phyloP scores from a whole-genome alignment of 1,139 yeast species.

The Wickerhamiella infanticola region DNA sequence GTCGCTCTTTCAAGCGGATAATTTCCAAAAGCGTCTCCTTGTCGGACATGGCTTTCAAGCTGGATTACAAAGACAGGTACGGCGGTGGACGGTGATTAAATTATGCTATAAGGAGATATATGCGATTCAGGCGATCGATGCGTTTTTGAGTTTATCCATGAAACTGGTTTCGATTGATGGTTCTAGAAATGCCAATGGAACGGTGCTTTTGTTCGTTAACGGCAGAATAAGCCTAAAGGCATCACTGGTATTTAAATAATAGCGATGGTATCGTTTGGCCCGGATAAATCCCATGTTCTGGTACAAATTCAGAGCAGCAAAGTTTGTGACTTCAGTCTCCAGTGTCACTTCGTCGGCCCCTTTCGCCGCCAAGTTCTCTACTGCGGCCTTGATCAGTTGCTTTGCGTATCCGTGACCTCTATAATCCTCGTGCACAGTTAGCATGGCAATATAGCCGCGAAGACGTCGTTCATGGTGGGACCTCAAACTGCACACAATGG shows the following conservation, averaged over 20 bases:
- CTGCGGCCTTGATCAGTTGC: slow-evolving; percentile 43
- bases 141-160: background rate
- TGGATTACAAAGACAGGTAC: no score
- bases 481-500: slow-evolving; percentile 73
- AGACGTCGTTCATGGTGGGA: slow-evolving; percentile 42
- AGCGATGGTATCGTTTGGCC: slow-evolving; percentile 65
- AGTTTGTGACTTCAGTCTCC: slow-evolving; percentile 79
- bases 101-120: no score
- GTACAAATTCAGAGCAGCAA: slow-evolving; percentile 60
- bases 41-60: background rate
- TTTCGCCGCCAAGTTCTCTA: slow-evolving; percentile 46
- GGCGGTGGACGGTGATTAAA: no score
- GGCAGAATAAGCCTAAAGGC: slow-evolving; percentile 73
- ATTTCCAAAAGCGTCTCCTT: slow-evolving; percentile 4
- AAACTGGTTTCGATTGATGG: background rate
- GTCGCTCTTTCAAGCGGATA: slow-evolving; percentile 8
- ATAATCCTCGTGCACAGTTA: slow-evolving; percentile 58
- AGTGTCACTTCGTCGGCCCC: slow-evolving; percentile 76
- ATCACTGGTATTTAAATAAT: slow-evolving; percentile 83
- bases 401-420: slow-evolving; percentile 77
- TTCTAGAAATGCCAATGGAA: slow-evolving; percentile 9
- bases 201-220: slow-evolving; percentile 30
- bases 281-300: slow-evolving; percentile 80
- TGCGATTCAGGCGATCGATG: no score
- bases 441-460: slow-evolving; percentile 88